Evolutionary conservation across 345 rosid genomes (phyloP).

Genomic region (Linum trigynum): DNA sequence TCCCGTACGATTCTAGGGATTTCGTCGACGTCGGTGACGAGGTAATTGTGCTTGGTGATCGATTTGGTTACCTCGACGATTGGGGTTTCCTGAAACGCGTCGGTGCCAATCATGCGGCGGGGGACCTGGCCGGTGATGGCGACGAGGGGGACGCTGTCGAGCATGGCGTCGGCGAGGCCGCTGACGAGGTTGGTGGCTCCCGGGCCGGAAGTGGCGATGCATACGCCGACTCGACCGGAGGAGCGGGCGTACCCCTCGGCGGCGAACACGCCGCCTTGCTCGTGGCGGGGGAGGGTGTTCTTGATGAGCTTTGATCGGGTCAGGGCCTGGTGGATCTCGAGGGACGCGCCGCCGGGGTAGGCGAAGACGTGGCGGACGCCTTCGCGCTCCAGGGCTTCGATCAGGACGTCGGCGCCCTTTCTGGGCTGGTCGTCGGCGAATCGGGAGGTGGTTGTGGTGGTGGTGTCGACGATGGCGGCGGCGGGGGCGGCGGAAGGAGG

Average conservation of each 20-base stretch:
- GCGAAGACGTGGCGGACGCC: conserved; percentile 4
- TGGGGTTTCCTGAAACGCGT: conserved; percentile 2
- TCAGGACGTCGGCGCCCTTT: conserved; percentile 5
- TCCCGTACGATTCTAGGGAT: conserved; percentile 3
- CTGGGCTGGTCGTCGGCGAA: not conserved
- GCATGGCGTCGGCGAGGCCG: conserved; percentile 6
- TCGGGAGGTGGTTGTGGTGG: not conserved
- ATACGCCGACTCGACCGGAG: not conserved
- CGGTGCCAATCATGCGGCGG: not conserved
- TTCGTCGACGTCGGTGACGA: not conserved
- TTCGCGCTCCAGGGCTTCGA: conserved; percentile 5
- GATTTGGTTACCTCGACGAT: conserved; percentile 2
- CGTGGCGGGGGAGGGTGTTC: conserved; percentile 1
- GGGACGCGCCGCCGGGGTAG: conserved; percentile 2
- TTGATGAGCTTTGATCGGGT: not conserved
- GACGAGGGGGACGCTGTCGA: conserved; percentile 3
- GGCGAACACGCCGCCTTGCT: conserved; percentile 1
- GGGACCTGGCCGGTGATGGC: conserved; percentile 4
- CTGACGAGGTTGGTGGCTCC: conserved; percentile 4
- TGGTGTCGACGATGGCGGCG: not conserved
- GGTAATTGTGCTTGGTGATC: conserved; percentile 4
- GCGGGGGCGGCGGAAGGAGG: not conserved
- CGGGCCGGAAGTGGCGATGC: conserved; percentile 6
- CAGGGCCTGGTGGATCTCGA: conserved; percentile 6
- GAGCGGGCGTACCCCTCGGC: conserved; percentile 5